phyloP scores from a whole-genome alignment of 768 basidiomycete genomes.

The Pleurotus salmoneostramineus region DNA sequence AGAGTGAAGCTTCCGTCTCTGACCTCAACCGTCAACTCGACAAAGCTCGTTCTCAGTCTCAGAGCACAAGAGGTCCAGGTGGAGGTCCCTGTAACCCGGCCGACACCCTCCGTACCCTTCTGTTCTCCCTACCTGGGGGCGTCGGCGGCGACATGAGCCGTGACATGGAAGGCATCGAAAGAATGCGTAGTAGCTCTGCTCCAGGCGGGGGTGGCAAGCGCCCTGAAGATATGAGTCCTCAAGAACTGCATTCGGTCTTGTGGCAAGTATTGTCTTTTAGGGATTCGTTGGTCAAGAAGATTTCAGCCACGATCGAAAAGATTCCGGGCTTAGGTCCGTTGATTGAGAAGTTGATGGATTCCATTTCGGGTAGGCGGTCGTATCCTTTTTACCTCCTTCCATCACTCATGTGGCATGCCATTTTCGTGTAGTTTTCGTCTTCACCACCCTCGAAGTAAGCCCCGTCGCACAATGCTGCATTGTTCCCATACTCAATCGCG shows the following conservation, averaged over 20 bases:
- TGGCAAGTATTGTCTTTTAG: conserved; percentile 88
- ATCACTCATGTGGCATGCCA: neutral
- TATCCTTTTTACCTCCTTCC: neutral
- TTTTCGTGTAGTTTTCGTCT: conserved; percentile 59
- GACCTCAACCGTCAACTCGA: conserved; percentile 81
- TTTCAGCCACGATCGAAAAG: conserved; percentile 75
- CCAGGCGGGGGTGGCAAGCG: conserved; percentile 59
- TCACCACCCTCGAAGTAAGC: conserved; percentile 77
- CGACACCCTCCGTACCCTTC: conserved; percentile 53
- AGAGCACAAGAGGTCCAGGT: conserved; percentile 26
- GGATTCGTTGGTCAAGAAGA: conserved; percentile 80
- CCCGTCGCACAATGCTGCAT: too few relatives aligned
- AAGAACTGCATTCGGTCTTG: conserved; percentile 77
- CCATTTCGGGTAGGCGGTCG: conserved; percentile 48
- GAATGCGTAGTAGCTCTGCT: conserved; percentile 48
- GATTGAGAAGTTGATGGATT: conserved; percentile 77
- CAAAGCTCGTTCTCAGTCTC: conserved; percentile 57
- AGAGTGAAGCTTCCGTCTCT: conserved; percentile 70
- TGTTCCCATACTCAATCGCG: too few relatives aligned
- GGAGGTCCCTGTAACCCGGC: conserved; percentile 30
- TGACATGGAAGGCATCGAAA: conserved; percentile 71
- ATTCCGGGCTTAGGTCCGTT: conserved; percentile 76
- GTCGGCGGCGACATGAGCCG: conserved; percentile 60
- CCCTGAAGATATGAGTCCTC: conserved; percentile 82
- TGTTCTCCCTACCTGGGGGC: conserved; percentile 62